Base-by-base conservation (phyloP, 2,329 filamentous ascomycete species). In the Pyrenochaeta sp. region DNA sequence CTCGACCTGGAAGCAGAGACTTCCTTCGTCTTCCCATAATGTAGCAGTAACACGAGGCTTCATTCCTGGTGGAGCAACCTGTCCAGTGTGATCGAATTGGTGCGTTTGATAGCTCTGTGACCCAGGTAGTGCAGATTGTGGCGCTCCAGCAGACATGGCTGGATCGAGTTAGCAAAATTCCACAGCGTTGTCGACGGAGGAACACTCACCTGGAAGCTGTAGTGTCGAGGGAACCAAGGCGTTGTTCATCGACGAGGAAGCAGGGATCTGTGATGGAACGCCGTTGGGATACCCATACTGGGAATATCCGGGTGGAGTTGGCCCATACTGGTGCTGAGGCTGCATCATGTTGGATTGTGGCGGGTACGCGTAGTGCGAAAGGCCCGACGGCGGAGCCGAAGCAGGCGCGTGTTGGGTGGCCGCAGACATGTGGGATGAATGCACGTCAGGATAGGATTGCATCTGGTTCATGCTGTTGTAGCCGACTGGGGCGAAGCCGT, bases 11-110 rank as follows among this genome's bases (percentile, higher is more conserved):
- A 97, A 99, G 75, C 94, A 99, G 20, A 97, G 78, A 67, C 91
- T 97, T 22, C 94, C 94, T 68, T 99, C 94, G 58, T 99, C 94
- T 77, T 97, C 94, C 94, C 94, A 99, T 17, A 99, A 73, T 0
- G 94, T 99, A 7, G 94, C 94, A 4, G 94, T 97, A 19, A 99
- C 94, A 51, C 93, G 82, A 14, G 94, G 94, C 77, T 97, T 97
- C 84, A 96, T 95, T 20, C 93, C 93, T 3, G 89, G 89, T 7
- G 94, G 94, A 13, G 91, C 89, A 47, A 96, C 77, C 71, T 97
- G 94, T 7, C 94, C 94, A n/a, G 90, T 95, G 6, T 86, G 88
- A 68, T 97, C 94, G 66, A 88, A 91, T 18, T 80, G 75, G 55
- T 81, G 81, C 3, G 63, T 76, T 13, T 62, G 62, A 31, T 69